phyloP scores from a whole-genome alignment of 805 yeast species.

The Barnettozyma californica region DNA sequence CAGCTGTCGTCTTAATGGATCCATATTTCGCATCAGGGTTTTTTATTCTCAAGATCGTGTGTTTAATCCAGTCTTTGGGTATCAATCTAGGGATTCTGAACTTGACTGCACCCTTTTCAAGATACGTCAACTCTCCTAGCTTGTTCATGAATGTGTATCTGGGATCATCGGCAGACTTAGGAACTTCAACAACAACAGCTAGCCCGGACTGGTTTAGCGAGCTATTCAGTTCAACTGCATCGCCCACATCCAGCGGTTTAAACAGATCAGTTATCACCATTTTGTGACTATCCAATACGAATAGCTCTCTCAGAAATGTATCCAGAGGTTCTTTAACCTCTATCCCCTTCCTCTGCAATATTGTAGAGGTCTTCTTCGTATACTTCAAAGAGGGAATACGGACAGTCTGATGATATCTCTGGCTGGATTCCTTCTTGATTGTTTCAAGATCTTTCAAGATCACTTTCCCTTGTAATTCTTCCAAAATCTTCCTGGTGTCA shows the following conservation, averaged over 20 bases:
- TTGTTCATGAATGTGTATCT: slow-evolving; percentile 51
- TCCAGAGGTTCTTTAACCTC: not conserved
- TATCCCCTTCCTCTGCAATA: not conserved
- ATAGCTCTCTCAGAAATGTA: not conserved
- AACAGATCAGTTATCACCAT: slow-evolving; percentile 11
- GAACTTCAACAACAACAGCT: slow-evolving; percentile 51
- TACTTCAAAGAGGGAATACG: not conserved
- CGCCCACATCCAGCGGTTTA: slow-evolving; percentile 41
- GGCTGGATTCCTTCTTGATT: not conserved
- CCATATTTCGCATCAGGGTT: slow-evolving; percentile 20
- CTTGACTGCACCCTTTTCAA: slow-evolving; percentile 38
- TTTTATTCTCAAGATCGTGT: slow-evolving; percentile 18
- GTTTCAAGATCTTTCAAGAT: not conserved
- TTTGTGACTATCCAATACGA: not conserved
- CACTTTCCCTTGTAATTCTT: not conserved
- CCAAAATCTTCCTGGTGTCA: not conserved
- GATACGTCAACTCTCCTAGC: slow-evolving; percentile 52
- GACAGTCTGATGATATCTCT: not conserved
- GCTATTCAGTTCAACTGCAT: slow-evolving; percentile 49
- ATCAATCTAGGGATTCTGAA: slow-evolving; percentile 52
- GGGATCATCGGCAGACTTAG: slow-evolving; percentile 42
- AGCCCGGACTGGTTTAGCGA: slow-evolving; percentile 39
- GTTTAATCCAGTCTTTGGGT: slow-evolving; percentile 32
- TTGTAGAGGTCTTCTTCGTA: not conserved
- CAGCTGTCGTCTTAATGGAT: slow-evolving; percentile 28